Base-by-base conservation (phyloP, 148 eudicot species). In the Amaranthus hypochondriacus region DNA sequence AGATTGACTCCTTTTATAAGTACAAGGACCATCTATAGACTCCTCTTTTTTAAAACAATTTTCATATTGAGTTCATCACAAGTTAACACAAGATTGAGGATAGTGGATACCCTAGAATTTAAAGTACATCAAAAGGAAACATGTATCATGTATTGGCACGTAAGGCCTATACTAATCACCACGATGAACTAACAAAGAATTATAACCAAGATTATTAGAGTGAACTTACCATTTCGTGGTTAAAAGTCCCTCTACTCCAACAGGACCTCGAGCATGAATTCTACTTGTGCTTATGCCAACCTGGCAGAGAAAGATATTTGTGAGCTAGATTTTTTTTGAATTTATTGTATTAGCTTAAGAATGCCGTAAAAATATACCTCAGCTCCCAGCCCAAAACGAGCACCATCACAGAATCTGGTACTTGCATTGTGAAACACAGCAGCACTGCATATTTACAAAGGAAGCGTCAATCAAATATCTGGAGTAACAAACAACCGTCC, bases 251-350 rank as follows among this genome's bases (percentile, higher is more conserved):
- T 96, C 99, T 69, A 96, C 97, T 62, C 99, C 96, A 14, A 96
- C 99, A 0, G 99, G 99, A 53, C 97, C 99, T 70, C 99, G 92
- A 61, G 99, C 97, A 81, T 96, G 99, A 83, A 96, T 90, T 71
- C 96, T 84, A 71, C 99, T 90, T 21, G 99, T 96, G 84, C 99
- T 96, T 66, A 96, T 89, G 53, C 99, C 99, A 62, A 96, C 99
- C 99, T 95, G 78, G 71, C 74, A 56, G 49, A n/a, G 72, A 82
- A 74, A 80, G 76, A 21, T n/a, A 50, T 46, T 28, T n/a, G 12
- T 46, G 51, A 10, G n/a, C 54, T 59, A 55, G 48, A 18, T 14
- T 8, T 3, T 4, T 46, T 53, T 48, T 4, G 14, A 7, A 5
- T 2, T n/a, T 46, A 0, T 9, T 76, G 5, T 18, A 5, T 12